Evolutionary conservation across 2,329 filamentous ascomycete species (phyloP).

Genomic region (Alternaria infectoria): DNA sequence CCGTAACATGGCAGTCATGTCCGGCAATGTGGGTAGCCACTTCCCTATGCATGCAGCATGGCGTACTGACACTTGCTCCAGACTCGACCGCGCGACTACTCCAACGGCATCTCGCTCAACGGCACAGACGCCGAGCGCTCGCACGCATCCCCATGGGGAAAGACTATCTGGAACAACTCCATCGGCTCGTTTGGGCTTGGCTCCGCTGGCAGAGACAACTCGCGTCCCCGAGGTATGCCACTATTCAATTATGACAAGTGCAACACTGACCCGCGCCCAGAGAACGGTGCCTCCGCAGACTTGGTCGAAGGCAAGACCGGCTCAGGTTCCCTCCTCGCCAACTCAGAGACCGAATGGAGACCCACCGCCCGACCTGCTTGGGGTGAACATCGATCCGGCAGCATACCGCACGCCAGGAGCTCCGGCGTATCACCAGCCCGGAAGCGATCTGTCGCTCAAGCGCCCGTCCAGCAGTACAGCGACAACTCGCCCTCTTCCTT

Average conservation of each 20-base stretch:
- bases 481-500: conserved; percentile 35
- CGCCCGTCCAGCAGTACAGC: conserved; percentile 39
- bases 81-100: conserved; percentile 40
- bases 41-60: not conserved
- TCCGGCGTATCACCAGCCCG: conserved; percentile 47
- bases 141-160: conserved; percentile 38
- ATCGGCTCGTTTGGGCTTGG: conserved; percentile 34
- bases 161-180: conserved; percentile 45
- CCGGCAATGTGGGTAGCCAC: conserved; percentile 38
- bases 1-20: conserved; percentile 39
- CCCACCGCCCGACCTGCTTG: conserved; percentile 61
- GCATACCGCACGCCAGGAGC: conserved; percentile 42
- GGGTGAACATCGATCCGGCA: conserved; percentile 55
- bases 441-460: conserved; percentile 46
- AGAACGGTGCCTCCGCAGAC: conserved; percentile 37
- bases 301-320: conserved; percentile 65
- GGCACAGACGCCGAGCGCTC: conserved; percentile 36
- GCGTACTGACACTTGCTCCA: conserved; percentile 18
- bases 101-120: conserved; percentile 39
- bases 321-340: conserved; percentile 71
- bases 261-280: conserved; percentile 31
- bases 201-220: conserved; percentile 38
- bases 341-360: conserved; percentile 73
- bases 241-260: not conserved
- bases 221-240: conserved; percentile 40